Evolutionary conservation across 306 rosid species (phyloP), one percentile per base, ranked within the genome.

Genomic region (Cyclanthera cordifolia): DNA sequence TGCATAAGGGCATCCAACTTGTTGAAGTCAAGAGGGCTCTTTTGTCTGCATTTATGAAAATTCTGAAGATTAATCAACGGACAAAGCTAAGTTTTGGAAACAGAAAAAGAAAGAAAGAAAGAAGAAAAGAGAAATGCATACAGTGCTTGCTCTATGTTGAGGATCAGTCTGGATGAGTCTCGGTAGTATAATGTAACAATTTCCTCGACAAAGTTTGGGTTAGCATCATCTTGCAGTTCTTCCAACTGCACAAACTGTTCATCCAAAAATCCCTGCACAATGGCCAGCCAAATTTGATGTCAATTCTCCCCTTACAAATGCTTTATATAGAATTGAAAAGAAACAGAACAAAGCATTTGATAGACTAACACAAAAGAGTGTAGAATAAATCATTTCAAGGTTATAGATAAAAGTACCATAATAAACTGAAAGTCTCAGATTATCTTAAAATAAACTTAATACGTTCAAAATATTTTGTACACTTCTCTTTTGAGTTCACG

Each of bases 191-290:
- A 86, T 56, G 88, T 88, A 32, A 84, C 95, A 49, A 91, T 80
- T 79, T 91, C 97, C 73, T 91, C 97, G 30, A 91, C 97, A 73
- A 91, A 91, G 74, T 91, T 88, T 50, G 96, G 96, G 69, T 87
- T 91, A 58, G 87, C 83, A 74, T 87, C 96, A 74, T 91, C 97
- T 73, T 84, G 95, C 50, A 91, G 76, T 60, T 88, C 97, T 75
- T 91, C 97, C 64, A 91, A 56, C 53, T 91, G 97, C 57, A 87
- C 71, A 79, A 91, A 91, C 27, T 91, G 97, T 79, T 91, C 97
- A 69, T 91, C 97, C 32, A 91, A 74, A 27, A 73, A 81, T 16
- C 90, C 97, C 95, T 91, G 78, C 21, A 78, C n/a, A 28, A 39
- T 63, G 69, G 19, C 51, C 43, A 37, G 43, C 11, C 43, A 37